Evolutionary conservation across 78 protist genomes (phyloP), one percentile per base, ranked within the genome.

Genomic region (Neovahlkampfia damariscottae): DNA sequence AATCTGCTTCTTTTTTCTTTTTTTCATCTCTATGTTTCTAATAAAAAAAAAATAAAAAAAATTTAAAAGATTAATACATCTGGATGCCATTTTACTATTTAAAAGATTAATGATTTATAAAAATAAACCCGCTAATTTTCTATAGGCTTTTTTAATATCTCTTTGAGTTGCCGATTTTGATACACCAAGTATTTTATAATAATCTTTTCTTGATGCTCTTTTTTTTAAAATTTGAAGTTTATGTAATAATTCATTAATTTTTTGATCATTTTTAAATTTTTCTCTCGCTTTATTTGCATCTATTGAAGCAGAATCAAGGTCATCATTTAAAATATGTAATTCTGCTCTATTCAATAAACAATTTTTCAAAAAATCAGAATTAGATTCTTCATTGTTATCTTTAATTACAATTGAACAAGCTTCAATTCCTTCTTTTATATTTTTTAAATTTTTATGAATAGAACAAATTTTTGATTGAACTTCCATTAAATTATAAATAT

Each of bases 121-220:
- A n/a, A n/a, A n/a, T n/a, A n/a, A n/a, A n/a, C n/a, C n/a, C n/a
- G 93, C 89, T 30, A 85, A 41, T 87, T 82, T 85, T 41, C 81
- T 72, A 66, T 80, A 89, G 0, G 87, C 87, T 38, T 86, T 85
- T 66, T 83, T 82, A 70, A 89, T 89, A 29, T 85, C 89, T n/a
- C 19, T 29, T 9, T 82, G 85, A 9, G n/a, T 62, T 19, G 90
- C 84, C 8, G 40, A 77, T 41, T 82, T 76, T 1, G 66, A 9
- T 7, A 89, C 80, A 70, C 81, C 89, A 1, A 89, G 59, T 30
- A 83, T 79, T 74, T 85, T 82, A 81, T 88, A 88, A 70, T 76
- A 84, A 40, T 88, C 89, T 70, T 87, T 87, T 28, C 58, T 66
- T n/a, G 3, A 34, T 36, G 27, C 70, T 5, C 28, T 36, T 3